These are phyloP conservation scores for Fragaria nilgerrensis DNA, from an alignment of 306 rosid genomes.

Conservation along the genomic window DNA sequence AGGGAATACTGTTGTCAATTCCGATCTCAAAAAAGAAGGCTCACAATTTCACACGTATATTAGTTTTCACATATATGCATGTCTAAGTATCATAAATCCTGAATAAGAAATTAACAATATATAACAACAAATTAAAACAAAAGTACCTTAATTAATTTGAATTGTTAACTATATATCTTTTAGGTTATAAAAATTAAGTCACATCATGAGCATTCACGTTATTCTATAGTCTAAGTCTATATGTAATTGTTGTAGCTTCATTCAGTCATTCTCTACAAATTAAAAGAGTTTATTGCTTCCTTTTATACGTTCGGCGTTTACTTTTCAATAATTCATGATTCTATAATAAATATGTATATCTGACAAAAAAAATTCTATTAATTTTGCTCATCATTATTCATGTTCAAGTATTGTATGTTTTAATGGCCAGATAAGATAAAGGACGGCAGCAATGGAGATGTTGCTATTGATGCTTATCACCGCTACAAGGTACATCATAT, in stretches of 20 bases:
- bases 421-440: slow-evolving; percentile 29
- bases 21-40: background rate
- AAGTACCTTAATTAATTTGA: background rate
- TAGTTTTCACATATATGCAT: background rate
- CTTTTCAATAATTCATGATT: too few relatives aligned
- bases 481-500: background rate
- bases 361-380: too few relatives aligned
- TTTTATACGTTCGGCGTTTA: too few relatives aligned
- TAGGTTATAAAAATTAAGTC: too few relatives aligned
- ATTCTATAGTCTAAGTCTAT: too few relatives aligned
- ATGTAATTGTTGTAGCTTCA: too few relatives aligned
- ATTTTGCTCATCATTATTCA: background rate
- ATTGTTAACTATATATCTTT: background rate
- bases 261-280: too few relatives aligned
- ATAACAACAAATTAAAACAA: background rate
- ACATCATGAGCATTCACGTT: too few relatives aligned
- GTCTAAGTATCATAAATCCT: background rate
- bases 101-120: background rate
- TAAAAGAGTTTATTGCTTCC: too few relatives aligned
- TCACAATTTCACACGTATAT: background rate
- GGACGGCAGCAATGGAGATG: slow-evolving; percentile 37
- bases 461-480: slow-evolving; percentile 18
- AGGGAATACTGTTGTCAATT: background rate
- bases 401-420: background rate
- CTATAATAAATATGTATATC: background rate